phyloP scores from a whole-genome alignment of 2,329 filamentous ascomycete genomes.

The Xylaria sp. region DNA sequence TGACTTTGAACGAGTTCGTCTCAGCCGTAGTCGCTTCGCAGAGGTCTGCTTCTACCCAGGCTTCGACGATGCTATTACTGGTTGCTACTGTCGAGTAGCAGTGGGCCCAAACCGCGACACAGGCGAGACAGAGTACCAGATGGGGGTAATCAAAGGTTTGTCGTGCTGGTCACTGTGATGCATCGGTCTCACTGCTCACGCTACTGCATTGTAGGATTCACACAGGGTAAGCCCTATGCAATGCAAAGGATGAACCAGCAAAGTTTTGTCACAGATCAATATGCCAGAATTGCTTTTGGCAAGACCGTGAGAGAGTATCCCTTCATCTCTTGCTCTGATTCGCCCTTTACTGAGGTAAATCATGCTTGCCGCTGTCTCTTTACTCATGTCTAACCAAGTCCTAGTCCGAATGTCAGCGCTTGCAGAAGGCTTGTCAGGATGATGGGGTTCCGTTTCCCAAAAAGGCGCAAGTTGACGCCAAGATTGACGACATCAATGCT shows the following conservation, averaged over 20 bases:
- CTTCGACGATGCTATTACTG: constrained; percentile 83
- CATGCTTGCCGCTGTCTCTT: neutral
- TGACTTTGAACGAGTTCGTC: constrained; percentile 85
- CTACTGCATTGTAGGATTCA: constrained; percentile 68
- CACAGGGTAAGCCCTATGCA: constrained; percentile 82
- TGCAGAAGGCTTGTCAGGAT: constrained; percentile 77
- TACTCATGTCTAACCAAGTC: constrained; percentile 42
- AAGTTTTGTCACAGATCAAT: constrained; percentile 84
- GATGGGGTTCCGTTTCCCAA: constrained; percentile 80
- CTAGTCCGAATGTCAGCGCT: constrained; percentile 82
- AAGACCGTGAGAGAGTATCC: constrained; percentile 86
- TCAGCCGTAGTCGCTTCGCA: constrained; percentile 87
- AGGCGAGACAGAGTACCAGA: constrained; percentile 82
- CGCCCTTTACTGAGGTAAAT: constrained; percentile 81
- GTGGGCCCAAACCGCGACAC: constrained; percentile 79
- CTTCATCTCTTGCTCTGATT: constrained; percentile 90
- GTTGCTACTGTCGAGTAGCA: constrained; percentile 86
- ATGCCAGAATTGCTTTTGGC: constrained; percentile 83
- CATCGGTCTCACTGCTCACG: constrained; percentile 42
- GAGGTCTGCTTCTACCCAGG: constrained; percentile 93
- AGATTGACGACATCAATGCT: constrained; percentile 82
- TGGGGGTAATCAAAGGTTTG: constrained; percentile 87
- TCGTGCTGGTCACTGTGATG: constrained; percentile 4
- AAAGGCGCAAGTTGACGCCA: constrained; percentile 73
- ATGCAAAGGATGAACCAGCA: constrained; percentile 80